These are phyloP conservation scores for Cladophialophora yegresii DNA, from an alignment of 2,329 filamentous ascomycete species.

Conservation along the genomic window DNA sequence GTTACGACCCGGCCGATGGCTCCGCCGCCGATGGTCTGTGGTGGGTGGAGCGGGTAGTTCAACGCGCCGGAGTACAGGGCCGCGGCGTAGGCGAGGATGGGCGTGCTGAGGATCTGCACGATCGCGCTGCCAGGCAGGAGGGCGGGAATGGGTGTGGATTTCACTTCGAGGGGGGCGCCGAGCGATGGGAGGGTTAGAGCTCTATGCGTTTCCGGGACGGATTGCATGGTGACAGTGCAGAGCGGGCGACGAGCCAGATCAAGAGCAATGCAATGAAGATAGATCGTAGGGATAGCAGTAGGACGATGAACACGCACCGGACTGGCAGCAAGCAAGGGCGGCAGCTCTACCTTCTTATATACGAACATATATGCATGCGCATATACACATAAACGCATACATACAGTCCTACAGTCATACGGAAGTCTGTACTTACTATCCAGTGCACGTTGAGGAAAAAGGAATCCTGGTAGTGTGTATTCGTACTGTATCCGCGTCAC, in stretches of 20 bases:
- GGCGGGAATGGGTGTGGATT: background rate
- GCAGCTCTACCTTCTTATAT: background rate
- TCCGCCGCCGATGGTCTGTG: constrained; percentile 37
- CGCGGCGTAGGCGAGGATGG: constrained; percentile 1
- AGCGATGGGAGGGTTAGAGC: background rate
- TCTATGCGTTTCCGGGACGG: background rate
- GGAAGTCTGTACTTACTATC: background rate
- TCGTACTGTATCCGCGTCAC: background rate
- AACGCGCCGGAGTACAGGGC: constrained; percentile 39
- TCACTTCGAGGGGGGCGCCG: background rate
- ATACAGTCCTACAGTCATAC: background rate
- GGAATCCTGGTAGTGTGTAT: background rate
- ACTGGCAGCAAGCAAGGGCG: background rate
- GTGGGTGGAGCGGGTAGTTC: background rate
- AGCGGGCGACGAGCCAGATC: background rate
- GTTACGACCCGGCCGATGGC: constrained; percentile 44
- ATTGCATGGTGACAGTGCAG: background rate
- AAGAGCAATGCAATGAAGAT: background rate
- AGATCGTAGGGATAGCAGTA: background rate
- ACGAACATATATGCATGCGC: background rate
- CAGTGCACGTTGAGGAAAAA: background rate
- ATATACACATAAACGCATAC: background rate
- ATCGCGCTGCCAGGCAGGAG: background rate
- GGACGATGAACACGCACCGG: background rate
- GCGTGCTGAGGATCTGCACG: background rate